Evolutionary conservation across 179 eudicot genomes (phyloP).

Genomic region (Beta macrorhiza): DNA sequence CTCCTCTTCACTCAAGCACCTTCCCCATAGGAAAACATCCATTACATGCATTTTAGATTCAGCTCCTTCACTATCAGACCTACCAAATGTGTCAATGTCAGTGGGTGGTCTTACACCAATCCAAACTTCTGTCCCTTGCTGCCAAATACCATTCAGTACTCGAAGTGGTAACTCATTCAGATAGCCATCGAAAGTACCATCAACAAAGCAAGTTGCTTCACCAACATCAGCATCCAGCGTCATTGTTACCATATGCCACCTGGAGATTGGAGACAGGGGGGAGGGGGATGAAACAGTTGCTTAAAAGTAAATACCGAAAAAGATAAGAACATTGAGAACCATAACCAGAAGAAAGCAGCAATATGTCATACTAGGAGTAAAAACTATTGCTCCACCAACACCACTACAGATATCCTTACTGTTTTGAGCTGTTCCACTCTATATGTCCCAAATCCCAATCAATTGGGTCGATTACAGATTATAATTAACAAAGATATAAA

Average conservation of each 20-base stretch:
- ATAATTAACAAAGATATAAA: neutral
- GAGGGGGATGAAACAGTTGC: conserved; percentile 13
- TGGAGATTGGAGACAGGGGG: conserved; percentile 29
- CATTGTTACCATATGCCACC: conserved; percentile 97
- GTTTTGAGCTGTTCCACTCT: neutral
- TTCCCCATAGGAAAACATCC: conserved; percentile 99
- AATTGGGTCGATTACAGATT: neutral
- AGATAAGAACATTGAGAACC: neutral
- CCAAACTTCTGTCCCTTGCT: conserved; percentile 91
- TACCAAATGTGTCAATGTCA: conserved; percentile 88
- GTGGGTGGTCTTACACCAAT: conserved; percentile 86
- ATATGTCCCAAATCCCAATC: neutral
- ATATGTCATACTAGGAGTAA: neutral
- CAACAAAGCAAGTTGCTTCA: conserved; percentile 91
- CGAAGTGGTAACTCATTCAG: conserved; percentile 69
- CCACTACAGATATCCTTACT: neutral
- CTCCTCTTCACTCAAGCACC: conserved; percentile 97
- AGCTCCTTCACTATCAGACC: conserved; percentile 96
- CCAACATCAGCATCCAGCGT: conserved; percentile 93
- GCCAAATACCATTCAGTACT: conserved; percentile 73
- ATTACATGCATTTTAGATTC: conserved; percentile 93
- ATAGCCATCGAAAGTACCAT: conserved; percentile 88
- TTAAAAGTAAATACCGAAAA: neutral
- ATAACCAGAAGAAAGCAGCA: neutral
- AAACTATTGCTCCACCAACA: neutral